Evolutionary conservation across 345 rosid genomes (phyloP), one percentile per base, ranked within the genome.

Genomic region (Aquilaria sinensis): DNA sequence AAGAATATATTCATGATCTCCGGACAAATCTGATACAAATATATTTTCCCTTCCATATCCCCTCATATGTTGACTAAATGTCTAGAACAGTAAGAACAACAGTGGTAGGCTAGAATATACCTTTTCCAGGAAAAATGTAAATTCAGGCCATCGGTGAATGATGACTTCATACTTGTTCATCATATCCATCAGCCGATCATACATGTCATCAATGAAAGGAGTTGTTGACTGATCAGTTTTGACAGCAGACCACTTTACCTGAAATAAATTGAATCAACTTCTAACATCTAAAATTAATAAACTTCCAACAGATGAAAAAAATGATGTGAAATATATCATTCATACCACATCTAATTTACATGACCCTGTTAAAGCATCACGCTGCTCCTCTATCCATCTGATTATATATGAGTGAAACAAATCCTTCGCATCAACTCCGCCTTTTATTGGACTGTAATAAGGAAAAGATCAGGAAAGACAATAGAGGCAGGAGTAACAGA

Each of bases 301-400:
- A 55, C 43, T 31, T 37, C 7, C 13, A 55, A 31, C 12, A 55
- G 31, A 10, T 55, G 43, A 12, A 10, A 46, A 31, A 23, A 23
- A 23, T 23, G 23, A 23, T 0, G 23, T 23, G 23, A 23, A 52
- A 47, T 23, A 47, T 56, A 56, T 56, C 45, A 67, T 69, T 56
- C 60, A 48, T 87, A 93, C 97, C 92, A 86, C 83, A 71, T 93
- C 98, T 70, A 83, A 72, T 75, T 86, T 90, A 79, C 97, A 94
- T 13, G 80, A 75, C 64, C 82, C 97, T 31, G 86, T 92, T 67
- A 94, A 80, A 62, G 82, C 71, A 14, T 72, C 82, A 46, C 86
- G 85, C 68, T 85, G 83, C 62, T 88, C 97, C 73, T 88, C 83
- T 77, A 93, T 93, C 98, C 98, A 93, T 31, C 66, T 65, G 73